Evolutionary conservation across 2,329 filamentous ascomycete genomes (phyloP).

Genomic region (Ophiostoma triangulosporum): DNA sequence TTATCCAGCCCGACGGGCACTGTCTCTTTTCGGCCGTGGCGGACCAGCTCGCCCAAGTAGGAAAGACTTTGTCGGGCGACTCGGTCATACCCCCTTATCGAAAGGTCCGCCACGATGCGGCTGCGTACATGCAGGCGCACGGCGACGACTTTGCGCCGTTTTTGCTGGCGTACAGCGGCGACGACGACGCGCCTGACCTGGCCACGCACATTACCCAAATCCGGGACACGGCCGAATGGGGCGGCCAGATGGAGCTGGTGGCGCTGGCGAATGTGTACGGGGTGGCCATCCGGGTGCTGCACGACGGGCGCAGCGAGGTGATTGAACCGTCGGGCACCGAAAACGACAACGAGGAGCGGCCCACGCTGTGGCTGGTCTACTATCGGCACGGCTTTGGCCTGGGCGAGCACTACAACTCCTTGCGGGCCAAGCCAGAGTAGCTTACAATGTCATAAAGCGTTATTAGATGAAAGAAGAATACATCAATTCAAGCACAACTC

Average conservation of each 20-base stretch:
- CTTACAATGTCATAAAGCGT: too few species aligned
- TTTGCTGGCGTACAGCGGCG: constrained; percentile 9
- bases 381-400: constrained; percentile 88
- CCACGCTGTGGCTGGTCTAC: constrained; percentile 80
- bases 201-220: constrained; percentile 63
- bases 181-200: constrained; percentile 31
- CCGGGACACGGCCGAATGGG: constrained; percentile 84
- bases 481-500: too few species aligned
- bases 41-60: constrained; percentile 54
- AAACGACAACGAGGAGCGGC: constrained; percentile 25
- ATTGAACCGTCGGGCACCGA: constrained; percentile 41
- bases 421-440: constrained; percentile 33
- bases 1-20: constrained; percentile 83
- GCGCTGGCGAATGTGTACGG: constrained; percentile 72
- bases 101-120: constrained; percentile 54
- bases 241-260: constrained; percentile 78
- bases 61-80: constrained; percentile 23
- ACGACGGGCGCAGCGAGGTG: constrained; percentile 68
- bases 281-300: constrained; percentile 71
- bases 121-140: constrained; percentile 62
- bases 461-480: too few species aligned
- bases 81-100: constrained; percentile 39
- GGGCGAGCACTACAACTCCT: constrained; percentile 93
- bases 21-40: constrained; percentile 89
- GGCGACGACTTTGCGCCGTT: constrained; percentile 76